phyloP scores from a whole-genome alignment of 345 rosid species.

The Melaleuca alternifolia region DNA sequence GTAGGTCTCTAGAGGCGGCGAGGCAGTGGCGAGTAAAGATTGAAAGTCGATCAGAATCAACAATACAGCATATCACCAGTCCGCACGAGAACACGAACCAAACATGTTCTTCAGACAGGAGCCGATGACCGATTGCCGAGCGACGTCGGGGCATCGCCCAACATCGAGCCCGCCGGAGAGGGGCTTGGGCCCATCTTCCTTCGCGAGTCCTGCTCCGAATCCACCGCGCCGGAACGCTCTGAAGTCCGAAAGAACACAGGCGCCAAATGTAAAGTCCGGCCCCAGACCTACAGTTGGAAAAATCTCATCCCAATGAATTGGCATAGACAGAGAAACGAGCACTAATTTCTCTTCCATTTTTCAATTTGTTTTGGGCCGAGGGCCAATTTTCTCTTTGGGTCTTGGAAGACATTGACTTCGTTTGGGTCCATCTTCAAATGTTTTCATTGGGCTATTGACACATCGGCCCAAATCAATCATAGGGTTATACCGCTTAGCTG shows the following conservation, averaged over 20 bases:
- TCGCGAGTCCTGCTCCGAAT: background rate
- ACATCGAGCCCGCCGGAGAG: background rate
- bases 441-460: background rate
- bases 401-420: background rate
- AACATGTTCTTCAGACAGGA: too few species aligned
- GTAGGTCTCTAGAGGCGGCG: background rate
- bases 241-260: background rate
- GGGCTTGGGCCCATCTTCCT: background rate
- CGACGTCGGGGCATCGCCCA: background rate
- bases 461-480: too few species aligned
- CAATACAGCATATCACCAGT: background rate
- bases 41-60: background rate
- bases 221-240: background rate
- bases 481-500: background rate
- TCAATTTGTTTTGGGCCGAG: background rate
- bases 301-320: background rate
- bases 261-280: background rate
- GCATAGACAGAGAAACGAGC: background rate
- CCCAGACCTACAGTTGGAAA: background rate
- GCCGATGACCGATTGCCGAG: accelerated
- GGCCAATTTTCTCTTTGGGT: background rate
- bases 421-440: background rate
- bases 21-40: background rate
- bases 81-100: background rate
- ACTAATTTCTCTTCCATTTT: too few species aligned